Base-by-base conservation (phyloP, 768 basidiomycete genomes). In the Boletus eberwhitei region DNA sequence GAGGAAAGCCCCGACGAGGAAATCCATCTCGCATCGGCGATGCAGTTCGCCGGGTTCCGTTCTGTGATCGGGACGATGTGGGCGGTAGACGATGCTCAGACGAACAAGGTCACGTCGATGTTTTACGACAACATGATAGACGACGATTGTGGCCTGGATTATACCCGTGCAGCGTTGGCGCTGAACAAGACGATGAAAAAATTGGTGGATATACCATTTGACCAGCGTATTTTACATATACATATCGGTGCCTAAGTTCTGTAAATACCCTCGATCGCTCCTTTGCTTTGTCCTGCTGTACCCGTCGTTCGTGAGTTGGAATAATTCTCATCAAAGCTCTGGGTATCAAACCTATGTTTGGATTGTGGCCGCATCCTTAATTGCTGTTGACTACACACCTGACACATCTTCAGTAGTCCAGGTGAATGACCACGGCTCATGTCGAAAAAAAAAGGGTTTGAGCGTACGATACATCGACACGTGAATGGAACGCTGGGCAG, bases 1-100 rank as follows among this genome's bases (percentile, higher is more conserved):
- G 44, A 56, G 52, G 37, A 64, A 59, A 48, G 58, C 44, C 37
- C 53, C 7, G 48, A 50, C 9, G 54, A 55, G 29, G 42, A 19
- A 29, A 45, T 50, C 24, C 50, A 48, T 35, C 43, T 52, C 8
- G 24, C 43, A 11, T 52, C 34, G 43, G 44, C 44, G 9, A 48
- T 52, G 50, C 50, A 36, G 19, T 36, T 52, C 8, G n/a, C 26
- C 11, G 50, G 34, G 13, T 52, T 52, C 14, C 34, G 43, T n/a
- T 48, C 50, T 4, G 43, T 52, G n/a, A 26, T 19, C 8, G 50
- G 50, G 12, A 52, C 51, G 26, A 50, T 52, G 47, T 50, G 51
- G 46, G 51, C 46, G 3, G 48, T 38, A 11, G 52, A 53, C 17
- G 35, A 50, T 7, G 17, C 12, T 11, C 16, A 29, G 29, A 31